Conservation (phyloP, 129 eudicot species). For the Helianthus annuus region HanXRQr2.0-SUNRISE NC_035441.2:136172383-136172882, state of each 20-base stretch:
- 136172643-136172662: not conserved
- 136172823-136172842: too few relatives aligned
- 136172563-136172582: not conserved
- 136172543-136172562: slow-evolving; percentile 21
- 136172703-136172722: too few relatives aligned
- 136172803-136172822: too few relatives aligned
- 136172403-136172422: slow-evolving; percentile 1
- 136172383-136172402: slow-evolving; percentile 15
- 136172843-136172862: too few relatives aligned
- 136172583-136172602: not conserved
- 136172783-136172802: too few relatives aligned
- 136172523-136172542: slow-evolving; percentile 16
- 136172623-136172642: not conserved
- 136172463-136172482: slow-evolving; percentile 5
- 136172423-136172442: slow-evolving; percentile 8
- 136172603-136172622: not conserved
- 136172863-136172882: too few relatives aligned
- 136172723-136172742: too few relatives aligned
- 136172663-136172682: not conserved
- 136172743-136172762: too few relatives aligned
- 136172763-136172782: too few relatives aligned
- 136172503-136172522: slow-evolving; percentile 6
- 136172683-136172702: too few relatives aligned
- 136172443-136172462: slow-evolving; percentile 22
- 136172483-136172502: slow-evolving; percentile 24